Conservation (phyloP, 345 rosid genomes). For the Sisymbrium irio region DNA sequence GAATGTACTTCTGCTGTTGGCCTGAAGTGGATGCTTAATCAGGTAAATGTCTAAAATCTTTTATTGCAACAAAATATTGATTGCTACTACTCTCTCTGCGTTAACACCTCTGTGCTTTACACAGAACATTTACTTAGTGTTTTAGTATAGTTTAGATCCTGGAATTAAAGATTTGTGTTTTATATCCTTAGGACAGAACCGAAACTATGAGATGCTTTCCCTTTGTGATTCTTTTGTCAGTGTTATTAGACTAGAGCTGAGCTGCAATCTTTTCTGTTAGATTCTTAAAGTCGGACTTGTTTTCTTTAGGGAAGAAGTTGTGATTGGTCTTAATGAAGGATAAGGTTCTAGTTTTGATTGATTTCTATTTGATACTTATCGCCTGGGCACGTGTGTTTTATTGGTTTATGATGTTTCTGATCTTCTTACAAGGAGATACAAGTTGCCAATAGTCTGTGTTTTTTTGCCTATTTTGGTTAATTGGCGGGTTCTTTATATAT, state of each 20-base stretch:
- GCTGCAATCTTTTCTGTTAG: not conserved
- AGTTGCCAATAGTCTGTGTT: not conserved
- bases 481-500: not conserved
- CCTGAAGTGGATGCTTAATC: slow-evolving; percentile 99
- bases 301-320: not conserved
- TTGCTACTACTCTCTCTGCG: not conserved
- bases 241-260: not conserved
- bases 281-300: not conserved
- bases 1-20: slow-evolving; percentile 98
- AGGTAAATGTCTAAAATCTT: slow-evolving; percentile 45
- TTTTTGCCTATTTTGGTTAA: not conserved
- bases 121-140: not conserved
- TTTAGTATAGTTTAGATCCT: not conserved
- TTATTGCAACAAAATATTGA: not conserved
- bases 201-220: not conserved
- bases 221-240: not conserved
- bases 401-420: not conserved
- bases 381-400: not conserved
- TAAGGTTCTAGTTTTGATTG: slow-evolving; percentile 3
- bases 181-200: not conserved
- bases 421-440: not conserved
- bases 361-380: not conserved
- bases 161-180: not conserved
- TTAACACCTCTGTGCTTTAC: not conserved
- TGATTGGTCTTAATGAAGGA: not conserved